Base-by-base conservation (phyloP, 192 early-diverging fungal genomes). In the Coemansia sp. region DNA sequence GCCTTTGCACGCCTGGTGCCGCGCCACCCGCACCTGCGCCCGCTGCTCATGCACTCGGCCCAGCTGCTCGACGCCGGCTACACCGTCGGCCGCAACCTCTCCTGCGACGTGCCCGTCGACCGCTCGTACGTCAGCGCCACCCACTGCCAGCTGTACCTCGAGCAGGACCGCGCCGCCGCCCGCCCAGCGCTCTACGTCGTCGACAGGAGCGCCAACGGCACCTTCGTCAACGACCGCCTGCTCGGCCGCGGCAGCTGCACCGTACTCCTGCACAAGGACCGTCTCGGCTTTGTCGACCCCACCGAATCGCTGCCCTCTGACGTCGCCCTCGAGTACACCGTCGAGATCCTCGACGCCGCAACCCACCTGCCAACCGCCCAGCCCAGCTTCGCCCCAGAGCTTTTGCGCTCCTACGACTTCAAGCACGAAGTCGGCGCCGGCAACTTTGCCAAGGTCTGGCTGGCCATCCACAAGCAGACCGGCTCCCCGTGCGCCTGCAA, bases 401-500 rank as follows among this genome's bases (percentile, higher is more conserved):
- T 81, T 23, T 53, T 70, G 45, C 60, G 61, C n/a, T 38, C 46
- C 12, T 81, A 76, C 34, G 79, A 81, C 38, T 64, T 81, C 30
- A 81, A 81, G 61, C 67, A 55, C 53, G 68, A 67, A 21, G 57
- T 80, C 12, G 78, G 78, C 11, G 48, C 71, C 5, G 79, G 79
- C 2, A 76, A 76, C 57, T 81, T 81, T 73, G 73, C 79, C 47
- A 75, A 69, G 43, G 79, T 81, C 39, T 71, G 69, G 69, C 50
- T 76, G 25, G 60, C 69, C 23, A 69, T 81, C 30, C 68, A 76
- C 57, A 81, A 81, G 57, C 62, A 65, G 33, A 69, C 66, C 6
- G 79, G 73, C 17, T 21, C 39, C 12, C 59, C 61, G 6, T 81
- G 62, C 42, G 79, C 79, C 8, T 81, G 79, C 62, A 81, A 81